These are phyloP conservation scores for Teratosphaeria pseudoeucalypti DNA, from an alignment of 2,329 filamentous ascomycete genomes.

Conservation along the genomic window DNA sequence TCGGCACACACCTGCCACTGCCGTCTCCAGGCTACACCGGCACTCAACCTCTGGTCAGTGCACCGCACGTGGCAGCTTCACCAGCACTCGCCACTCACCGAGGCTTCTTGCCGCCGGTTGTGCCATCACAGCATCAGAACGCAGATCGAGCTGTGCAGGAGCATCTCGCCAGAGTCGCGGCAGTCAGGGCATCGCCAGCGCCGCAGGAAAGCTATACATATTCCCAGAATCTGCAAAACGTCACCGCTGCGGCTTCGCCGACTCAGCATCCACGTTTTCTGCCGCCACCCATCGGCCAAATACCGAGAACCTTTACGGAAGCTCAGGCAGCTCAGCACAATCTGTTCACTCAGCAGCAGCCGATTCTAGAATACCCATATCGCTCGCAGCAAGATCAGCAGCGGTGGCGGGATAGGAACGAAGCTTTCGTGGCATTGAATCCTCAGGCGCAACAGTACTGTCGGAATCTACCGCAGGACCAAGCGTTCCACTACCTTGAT, in stretches of 20 bases:
- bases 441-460: background rate
- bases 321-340: background rate
- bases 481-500: background rate
- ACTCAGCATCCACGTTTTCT: background rate
- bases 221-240: background rate
- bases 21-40: background rate
- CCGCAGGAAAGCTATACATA: background rate
- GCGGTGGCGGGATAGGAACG: background rate
- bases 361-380: background rate
- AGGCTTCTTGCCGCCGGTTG: background rate
- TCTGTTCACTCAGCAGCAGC: background rate
- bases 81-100: background rate
- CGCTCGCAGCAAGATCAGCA: background rate
- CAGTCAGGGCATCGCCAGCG: background rate
- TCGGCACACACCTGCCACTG: background rate
- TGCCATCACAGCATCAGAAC: background rate
- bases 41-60: background rate
- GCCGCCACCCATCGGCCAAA: background rate
- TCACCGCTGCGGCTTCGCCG: background rate
- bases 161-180: background rate
- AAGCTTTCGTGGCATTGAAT: background rate
- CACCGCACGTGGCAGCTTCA: background rate
- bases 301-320: background rate
- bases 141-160: background rate
- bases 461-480: background rate